phyloP scores from a whole-genome alignment of 2,329 filamentous ascomycete genomes.

The Colletotrichum tropicale region DNA sequence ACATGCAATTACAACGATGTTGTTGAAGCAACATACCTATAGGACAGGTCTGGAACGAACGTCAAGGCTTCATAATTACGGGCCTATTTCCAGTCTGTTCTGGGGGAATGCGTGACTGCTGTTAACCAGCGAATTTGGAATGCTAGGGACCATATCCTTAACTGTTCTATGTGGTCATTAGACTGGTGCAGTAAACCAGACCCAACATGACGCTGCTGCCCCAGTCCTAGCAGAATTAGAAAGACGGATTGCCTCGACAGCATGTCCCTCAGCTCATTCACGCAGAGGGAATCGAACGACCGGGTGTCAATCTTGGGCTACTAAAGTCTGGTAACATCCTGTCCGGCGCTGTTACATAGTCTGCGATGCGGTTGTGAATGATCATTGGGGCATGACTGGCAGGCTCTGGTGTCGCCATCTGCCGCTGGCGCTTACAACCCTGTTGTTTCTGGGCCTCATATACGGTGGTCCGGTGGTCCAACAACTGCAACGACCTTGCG shows the following conservation, averaged over 20 bases:
- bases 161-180: background rate
- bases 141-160: background rate
- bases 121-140: accelerated
- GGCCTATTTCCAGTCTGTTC: accelerated
- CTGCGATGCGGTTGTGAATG: background rate
- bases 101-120: background rate
- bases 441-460: background rate
- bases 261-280: background rate
- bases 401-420: background rate
- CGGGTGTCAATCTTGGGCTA: background rate
- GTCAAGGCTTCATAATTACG: background rate
- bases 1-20: accelerated
- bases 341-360: background rate
- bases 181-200: background rate
- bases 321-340: background rate
- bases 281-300: background rate
- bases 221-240: too few relatives aligned
- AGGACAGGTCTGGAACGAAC: background rate
- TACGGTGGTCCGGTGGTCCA: background rate
- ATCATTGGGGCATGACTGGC: background rate
- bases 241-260: background rate
- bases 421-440: accelerated
- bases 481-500: background rate
- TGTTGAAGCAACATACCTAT: accelerated
- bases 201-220: background rate